Base-by-base conservation (phyloP, 1,284 basidiomycete species). In the Leccinum pachyderme region DNA sequence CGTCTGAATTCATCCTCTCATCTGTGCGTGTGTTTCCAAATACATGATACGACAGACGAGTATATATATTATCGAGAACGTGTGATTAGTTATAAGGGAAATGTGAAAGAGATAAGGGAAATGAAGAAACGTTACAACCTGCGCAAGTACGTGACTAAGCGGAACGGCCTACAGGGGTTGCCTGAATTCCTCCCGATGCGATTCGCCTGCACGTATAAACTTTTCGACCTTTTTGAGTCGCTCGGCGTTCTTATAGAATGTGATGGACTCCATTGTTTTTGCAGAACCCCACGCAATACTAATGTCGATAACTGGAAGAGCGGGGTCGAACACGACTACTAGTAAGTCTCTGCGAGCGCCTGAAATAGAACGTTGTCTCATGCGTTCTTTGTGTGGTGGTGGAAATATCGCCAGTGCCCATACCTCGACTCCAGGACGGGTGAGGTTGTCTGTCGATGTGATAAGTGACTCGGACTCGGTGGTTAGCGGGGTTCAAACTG, bases 251-350 rank as follows among this genome's bases (percentile, higher is more conserved):
- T 59, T 56, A 47, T 9, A 37, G 8, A 37, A n/a, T n/a, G 2
- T 18, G 35, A 37, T 37, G 7, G 35, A 37, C 15, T 37, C 6
- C 8, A 60, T 43, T 8, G 4, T 48, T 37, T 60, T 60, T 0
- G 0, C 3, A n/a, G 52, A 60, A 29, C 22, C 31, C n/a, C n/a
- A 35, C 5, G 54, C 49, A 31, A 63, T 59, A 5, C 47, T 41
- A 0, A 63, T 37, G 12, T 45, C 39, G 6, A 61, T 49, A 27
- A n/a, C 61, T 63, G 45, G 58, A 4, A 35, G 8, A n/a, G 7
- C 32, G 24, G 24, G 39, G 15, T 28, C 15, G 22, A 28, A 13
- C 3, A 6, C 4, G 7, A 22, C 25, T 18, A 18, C 18, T 18
- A 18, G 18, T 18, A 18, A 18, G 4, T 43, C 41, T 44, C 22